phyloP scores from a whole-genome alignment of 2,329 filamentous ascomycete genomes.

The Clonostachys rosea region DNA sequence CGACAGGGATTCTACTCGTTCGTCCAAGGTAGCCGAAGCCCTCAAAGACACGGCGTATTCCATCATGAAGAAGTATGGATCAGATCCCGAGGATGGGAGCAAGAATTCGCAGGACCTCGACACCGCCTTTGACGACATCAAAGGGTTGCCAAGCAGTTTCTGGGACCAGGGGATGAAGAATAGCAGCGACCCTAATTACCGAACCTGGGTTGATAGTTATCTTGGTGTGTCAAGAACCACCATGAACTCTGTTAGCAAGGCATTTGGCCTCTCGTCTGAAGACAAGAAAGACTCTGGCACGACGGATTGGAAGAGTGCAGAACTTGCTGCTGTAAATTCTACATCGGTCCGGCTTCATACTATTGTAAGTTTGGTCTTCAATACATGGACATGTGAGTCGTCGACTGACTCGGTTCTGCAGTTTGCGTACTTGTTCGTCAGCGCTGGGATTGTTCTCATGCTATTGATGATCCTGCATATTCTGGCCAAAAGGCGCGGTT shows the following conservation, averaged over 20 bases:
- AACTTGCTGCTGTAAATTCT: not conserved
- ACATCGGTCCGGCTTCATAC: slow-evolving; percentile 1
- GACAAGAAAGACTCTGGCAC: not conserved
- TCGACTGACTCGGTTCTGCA: not conserved
- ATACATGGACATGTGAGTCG: not conserved
- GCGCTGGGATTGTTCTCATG: slow-evolving; percentile 3
- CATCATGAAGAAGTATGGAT: not conserved
- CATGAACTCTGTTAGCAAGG: slow-evolving; percentile 2
- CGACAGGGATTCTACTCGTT: not conserved
- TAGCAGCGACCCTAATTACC: not conserved
- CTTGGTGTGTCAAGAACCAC: not conserved
- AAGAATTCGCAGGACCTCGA: not conserved
- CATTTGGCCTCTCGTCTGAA: not conserved
- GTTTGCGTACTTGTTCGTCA: slow-evolving; percentile 5
- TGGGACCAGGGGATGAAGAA: not conserved
- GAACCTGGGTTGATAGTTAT: not conserved
- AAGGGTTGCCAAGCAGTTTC: not conserved
- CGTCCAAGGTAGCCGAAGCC: not conserved
- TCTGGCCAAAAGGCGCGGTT: slow-evolving; percentile 2
- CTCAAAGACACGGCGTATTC: not conserved
- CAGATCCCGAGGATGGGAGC: not conserved
- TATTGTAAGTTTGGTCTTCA: not conserved
- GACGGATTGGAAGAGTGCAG: not conserved
- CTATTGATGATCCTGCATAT: slow-evolving; percentile 5
- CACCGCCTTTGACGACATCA: not conserved